A percentile compares a stretch with the other conserved stretches of the same genome.
Evolutionary conservation across 306 rosid genomes (phyloP).

Genomic region (Cicer cuneatum): DNA sequence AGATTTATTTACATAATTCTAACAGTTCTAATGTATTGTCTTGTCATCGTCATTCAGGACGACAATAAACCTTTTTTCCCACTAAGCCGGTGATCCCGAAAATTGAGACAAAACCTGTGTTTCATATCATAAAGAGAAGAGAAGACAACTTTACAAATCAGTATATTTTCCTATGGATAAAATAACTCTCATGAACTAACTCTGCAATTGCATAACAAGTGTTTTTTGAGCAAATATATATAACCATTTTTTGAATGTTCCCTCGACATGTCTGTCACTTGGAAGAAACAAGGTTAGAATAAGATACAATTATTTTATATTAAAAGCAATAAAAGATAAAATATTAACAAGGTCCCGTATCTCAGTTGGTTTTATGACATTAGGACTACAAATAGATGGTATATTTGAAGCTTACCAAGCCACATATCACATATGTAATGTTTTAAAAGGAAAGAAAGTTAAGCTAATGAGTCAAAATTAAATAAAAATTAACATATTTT

Average conservation of each 20-base stretch:
- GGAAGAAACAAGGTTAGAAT: not conserved
- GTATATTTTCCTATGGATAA: not conserved
- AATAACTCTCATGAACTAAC: not conserved
- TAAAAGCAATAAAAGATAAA: not conserved
- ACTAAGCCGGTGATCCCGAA: not conserved
- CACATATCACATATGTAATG: not conserved
- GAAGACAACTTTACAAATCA: not conserved
- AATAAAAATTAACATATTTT: conserved; percentile 8
- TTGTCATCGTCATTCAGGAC: not conserved
- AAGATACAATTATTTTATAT: not conserved
- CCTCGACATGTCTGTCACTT: not conserved
- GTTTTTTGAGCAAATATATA: not conserved
- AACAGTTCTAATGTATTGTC: not conserved
- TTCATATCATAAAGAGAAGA: not conserved
- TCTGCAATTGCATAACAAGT: not conserved
- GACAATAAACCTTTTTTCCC: not conserved
- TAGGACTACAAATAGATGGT: not conserved
- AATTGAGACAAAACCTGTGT: not conserved
- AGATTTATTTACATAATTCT: no score
- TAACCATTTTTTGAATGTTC: not conserved
- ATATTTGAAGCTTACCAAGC: not conserved
- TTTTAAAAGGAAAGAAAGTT: not conserved
- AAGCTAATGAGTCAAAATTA: conserved; percentile 8
- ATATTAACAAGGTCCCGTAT: not conserved
- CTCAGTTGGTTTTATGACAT: no score